Base-by-base conservation (phyloP, 306 rosid species). In the Gastrolobium bilobum region DNA sequence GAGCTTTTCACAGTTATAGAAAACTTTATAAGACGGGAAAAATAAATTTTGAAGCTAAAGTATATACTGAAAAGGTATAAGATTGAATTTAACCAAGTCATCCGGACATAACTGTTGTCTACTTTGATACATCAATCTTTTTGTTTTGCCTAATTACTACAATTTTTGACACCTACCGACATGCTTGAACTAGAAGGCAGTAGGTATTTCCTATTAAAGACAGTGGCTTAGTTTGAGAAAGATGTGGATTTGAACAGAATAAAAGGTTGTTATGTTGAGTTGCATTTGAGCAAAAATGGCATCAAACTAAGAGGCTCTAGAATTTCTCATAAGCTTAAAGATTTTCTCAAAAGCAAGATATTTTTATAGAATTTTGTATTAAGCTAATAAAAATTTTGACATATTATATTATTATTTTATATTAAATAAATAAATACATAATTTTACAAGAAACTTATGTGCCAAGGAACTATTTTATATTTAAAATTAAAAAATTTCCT, bases 1-100 rank as follows among this genome's bases (percentile, higher is more conserved):
- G 34, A 62, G 6, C 64, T 4, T 39, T 40, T 7, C 51, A 43
- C 65, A 20, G 43, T 54, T 10, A 11, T 37, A 60, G 53, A 61
- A 76, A 59, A 40, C 52, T 51, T 38, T 59, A 3, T 2, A 40
- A 11, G 68, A 66, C 73, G 14, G 30, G 40, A 35, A 65, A 72
- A 56, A 57, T 58, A 31, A 11, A 34, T 56, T 35, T 30, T 29
- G 64, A 40, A 13, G 60, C 20, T 11, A 0, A 4, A 64, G 7
- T 65, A 7, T 38, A 58, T 58, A 30, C 10, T 58, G n/a, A 59
- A 33, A 59, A 10, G 43, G 42, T 59, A 20, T 0, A 4, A 59
- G 20, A 33, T 10, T 10, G 65, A 34, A 11, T 59, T 59, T 33
- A 31, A 8, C 26, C 40, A 10, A 59, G 42, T 5, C 43, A 59